These are phyloP conservation scores for Pichiaceae sp. DNA, from an alignment of 1,139 yeast species.

Conservation along the genomic window DNA sequence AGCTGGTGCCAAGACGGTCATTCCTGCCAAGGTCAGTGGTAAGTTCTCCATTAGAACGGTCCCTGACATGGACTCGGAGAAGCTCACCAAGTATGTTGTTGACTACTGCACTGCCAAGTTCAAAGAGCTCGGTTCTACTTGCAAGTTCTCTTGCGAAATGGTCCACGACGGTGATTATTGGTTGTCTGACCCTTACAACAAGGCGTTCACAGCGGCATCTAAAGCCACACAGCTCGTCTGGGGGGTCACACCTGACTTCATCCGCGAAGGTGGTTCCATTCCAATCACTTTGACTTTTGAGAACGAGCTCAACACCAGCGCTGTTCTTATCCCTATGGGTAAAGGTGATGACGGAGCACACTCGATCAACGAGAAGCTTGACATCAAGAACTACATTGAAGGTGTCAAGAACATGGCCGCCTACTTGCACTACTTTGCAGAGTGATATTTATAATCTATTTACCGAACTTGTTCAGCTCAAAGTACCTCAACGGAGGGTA, in stretches of 20 bases:
- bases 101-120: constrained; percentile 63
- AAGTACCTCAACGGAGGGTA: constrained; percentile 58
- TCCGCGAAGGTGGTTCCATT: constrained; percentile 98
- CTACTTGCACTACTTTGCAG: constrained; percentile 73
- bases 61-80: constrained; percentile 78
- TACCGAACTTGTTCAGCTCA: constrained; percentile 51
- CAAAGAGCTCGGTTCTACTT: constrained; percentile 64
- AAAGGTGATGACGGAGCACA: constrained; percentile 99
- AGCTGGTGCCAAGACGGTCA: constrained; percentile 95
- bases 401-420: constrained; percentile 95
- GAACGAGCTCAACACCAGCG: constrained; percentile 75
- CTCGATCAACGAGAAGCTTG: constrained; percentile 90
- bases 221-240: constrained; percentile 92
- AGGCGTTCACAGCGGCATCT: constrained; percentile 88
- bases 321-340: constrained; percentile 90
- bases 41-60: constrained; percentile 96
- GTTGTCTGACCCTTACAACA: constrained; percentile 92
- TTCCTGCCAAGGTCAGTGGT: constrained; percentile 90
- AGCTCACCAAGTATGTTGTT: constrained; percentile 70
- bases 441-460: constrained; percentile 18
- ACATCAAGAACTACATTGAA: constrained; percentile 79
- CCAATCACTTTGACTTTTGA: constrained; percentile 94
- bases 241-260: constrained; percentile 91
- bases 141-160: constrained; percentile 61
- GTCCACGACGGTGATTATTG: constrained; percentile 95